A percentile compares a stretch with the other conserved stretches of the same genome.
phyloP scores from a whole-genome alignment of 441 rosid genomes.

The Populus hybrid region DNA sequence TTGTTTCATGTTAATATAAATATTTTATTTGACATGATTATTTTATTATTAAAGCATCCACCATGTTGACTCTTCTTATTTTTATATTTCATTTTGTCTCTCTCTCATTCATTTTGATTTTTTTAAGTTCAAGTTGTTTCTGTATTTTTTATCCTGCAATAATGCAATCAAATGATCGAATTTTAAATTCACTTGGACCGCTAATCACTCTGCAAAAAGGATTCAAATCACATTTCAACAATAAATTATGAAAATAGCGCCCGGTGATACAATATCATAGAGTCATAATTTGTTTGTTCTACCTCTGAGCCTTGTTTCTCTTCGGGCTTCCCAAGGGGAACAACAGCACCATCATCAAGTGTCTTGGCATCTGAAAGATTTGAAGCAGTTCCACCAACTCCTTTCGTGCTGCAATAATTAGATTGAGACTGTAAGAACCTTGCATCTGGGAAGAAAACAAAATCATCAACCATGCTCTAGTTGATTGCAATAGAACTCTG shows the following conservation, averaged over 20 bases:
- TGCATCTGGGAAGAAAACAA: not conserved
- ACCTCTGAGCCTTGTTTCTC: conserved; percentile 43
- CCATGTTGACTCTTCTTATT: not conserved
- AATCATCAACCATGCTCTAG: not conserved
- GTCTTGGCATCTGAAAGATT: conserved; percentile 52
- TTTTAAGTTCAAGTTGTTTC: too few relatives aligned
- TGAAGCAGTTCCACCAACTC: conserved; percentile 72
- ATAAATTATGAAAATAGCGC: not conserved
- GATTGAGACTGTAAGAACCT: conserved; percentile 13
- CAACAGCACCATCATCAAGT: conserved; percentile 58
- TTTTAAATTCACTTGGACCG: conserved; percentile 68
- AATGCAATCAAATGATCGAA: conserved; percentile 16
- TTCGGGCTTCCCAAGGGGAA: conserved; percentile 75
- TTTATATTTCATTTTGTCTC: too few relatives aligned
- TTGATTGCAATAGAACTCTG: not conserved
- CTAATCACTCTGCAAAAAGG: conserved; percentile 51
- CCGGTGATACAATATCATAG: too few relatives aligned
- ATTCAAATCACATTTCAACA: not conserved
- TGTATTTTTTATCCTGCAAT: too few relatives aligned
- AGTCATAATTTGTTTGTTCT: not conserved
- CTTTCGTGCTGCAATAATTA: conserved; percentile 61
- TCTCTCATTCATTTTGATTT: not conserved
- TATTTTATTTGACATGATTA: too few relatives aligned
- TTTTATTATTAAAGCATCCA: too few relatives aligned
- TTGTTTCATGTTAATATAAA: too few relatives aligned